These are phyloP conservation scores for Macrophomina pseudophaseolina DNA, from an alignment of 2,329 filamentous ascomycete genomes.

Conservation along the genomic window DNA sequence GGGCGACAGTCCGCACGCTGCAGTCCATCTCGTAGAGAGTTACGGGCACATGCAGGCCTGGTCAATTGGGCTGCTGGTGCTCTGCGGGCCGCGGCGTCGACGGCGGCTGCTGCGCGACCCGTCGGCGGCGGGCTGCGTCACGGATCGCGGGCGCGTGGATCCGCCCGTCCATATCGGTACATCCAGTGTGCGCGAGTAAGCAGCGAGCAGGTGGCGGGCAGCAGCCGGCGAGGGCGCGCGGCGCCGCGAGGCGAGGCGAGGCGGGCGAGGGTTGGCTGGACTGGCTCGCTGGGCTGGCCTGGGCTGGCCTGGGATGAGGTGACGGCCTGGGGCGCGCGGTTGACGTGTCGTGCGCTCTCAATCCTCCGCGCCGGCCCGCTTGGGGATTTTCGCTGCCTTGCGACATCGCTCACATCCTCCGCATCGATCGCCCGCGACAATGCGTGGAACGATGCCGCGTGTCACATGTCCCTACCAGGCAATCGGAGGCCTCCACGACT, in stretches of 20 bases:
- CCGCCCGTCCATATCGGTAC: no score
- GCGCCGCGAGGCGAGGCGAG: neutral
- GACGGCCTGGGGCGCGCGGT: neutral
- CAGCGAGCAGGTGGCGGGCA: neutral
- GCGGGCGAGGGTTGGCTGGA: no score
- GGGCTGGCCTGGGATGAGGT: slow-evolving; percentile 8
- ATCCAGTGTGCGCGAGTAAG: neutral
- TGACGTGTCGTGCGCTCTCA: slow-evolving; percentile 7
- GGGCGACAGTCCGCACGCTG: slow-evolving; percentile 9
- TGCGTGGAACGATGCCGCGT: neutral
- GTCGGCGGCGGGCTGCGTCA: neutral
- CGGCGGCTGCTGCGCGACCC: neutral
- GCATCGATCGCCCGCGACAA: slow-evolving; percentile 2
- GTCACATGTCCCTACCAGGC: slow-evolving; percentile 1
- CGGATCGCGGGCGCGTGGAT: neutral
- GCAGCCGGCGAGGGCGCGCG: neutral
- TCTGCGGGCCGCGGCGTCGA: neutral
- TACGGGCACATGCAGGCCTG: slow-evolving; percentile 18
- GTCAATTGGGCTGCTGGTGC: slow-evolving; percentile 1
- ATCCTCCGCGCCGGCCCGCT: slow-evolving; percentile 2
- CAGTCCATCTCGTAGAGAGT: slow-evolving; percentile 7
- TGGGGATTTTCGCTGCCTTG: neutral
- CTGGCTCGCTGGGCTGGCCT: no score
- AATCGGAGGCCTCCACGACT: neutral
- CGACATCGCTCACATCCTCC: slow-evolving; percentile 21